Percentiles rank a stretch among this genome's conserved stretches.
Conservation (phyloP, 2,329 filamentous ascomycete genomes). For the Bimuria novae-zelandiae region DNA sequence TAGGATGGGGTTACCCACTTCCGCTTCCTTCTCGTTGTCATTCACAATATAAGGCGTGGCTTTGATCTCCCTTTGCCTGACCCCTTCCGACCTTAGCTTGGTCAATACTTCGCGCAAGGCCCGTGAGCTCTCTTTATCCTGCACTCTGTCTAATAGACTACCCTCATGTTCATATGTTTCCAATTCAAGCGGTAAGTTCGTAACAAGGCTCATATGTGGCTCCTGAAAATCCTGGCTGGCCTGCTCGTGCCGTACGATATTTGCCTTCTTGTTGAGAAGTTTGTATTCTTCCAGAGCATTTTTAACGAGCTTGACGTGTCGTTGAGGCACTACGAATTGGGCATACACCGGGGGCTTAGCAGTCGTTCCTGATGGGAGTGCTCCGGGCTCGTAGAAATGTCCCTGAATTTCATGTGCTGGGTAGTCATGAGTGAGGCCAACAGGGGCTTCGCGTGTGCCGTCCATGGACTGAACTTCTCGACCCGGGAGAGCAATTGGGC, state of each 20-base stretch:
- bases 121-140: too few species aligned
- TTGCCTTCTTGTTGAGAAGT: slow-evolving; percentile 32
- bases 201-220: slow-evolving; percentile 28
- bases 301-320: slow-evolving; percentile 47
- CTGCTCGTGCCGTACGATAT: slow-evolving; percentile 25
- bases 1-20: slow-evolving; percentile 24
- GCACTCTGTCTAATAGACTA: too few species aligned
- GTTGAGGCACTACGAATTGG: slow-evolving; percentile 34
- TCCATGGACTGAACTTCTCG: neutral
- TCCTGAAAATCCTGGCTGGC: neutral
- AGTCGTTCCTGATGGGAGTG: too few species aligned
- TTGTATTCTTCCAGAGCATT: slow-evolving; percentile 38
- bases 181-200: slow-evolving; percentile 19
- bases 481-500: too few species aligned
- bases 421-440: too few species aligned
- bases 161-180: too few species aligned
- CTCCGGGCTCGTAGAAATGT: too few species aligned
- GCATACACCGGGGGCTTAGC: neutral
- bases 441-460: too few species aligned
- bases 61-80: slow-evolving; percentile 17
- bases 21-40: neutral
- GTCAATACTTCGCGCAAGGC: neutral
- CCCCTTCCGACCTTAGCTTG: slow-evolving; percentile 13
- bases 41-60: slow-evolving; percentile 14
- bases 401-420: too few species aligned